A percentile compares a stretch with the other conserved stretches of the same genome.
These are phyloP conservation scores for Boletus fagicola DNA, from an alignment of 768 basidiomycete genomes.

Conservation along the genomic window DNA sequence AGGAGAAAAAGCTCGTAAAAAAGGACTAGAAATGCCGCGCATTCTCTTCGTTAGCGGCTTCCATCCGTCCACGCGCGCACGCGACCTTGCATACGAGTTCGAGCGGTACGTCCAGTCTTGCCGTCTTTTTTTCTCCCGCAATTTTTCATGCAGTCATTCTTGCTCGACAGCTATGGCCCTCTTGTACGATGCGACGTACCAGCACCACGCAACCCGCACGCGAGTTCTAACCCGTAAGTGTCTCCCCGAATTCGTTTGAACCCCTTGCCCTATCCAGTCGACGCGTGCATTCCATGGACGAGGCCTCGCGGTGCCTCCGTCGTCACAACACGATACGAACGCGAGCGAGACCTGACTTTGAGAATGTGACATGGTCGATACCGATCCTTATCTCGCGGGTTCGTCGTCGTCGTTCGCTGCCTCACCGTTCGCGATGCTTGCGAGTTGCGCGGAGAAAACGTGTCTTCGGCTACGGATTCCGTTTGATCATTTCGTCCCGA, in stretches of 20 bases:
- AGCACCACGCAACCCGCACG: conserved; percentile 75
- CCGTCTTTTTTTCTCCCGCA: neutral
- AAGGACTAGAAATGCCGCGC: conserved; percentile 55
- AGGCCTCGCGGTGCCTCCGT: conserved; percentile 25
- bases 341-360: conserved; percentile 28
- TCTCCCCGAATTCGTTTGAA: conserved; percentile 23
- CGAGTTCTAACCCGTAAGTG: conserved; percentile 81
- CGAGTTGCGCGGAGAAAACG: conserved; percentile 31
- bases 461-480: conserved; percentile 26
- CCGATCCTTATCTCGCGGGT: conserved; percentile 30
- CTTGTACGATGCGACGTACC: conserved; percentile 89
- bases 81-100: conserved; percentile 83
- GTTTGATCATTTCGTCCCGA: conserved; percentile 31
- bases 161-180: conserved; percentile 65
- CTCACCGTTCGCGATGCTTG: conserved; percentile 23
- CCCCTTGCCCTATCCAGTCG: conserved; percentile 39
- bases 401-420: conserved; percentile 31
- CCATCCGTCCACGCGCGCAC: conserved; percentile 76
- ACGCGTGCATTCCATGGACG: conserved; percentile 36
- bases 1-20: conserved; percentile 1
- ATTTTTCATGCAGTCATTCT: conserved; percentile 3
- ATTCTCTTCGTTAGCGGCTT: conserved; percentile 89
- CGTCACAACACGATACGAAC: conserved; percentile 26
- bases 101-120: conserved; percentile 56
- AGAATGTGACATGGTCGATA: conserved; percentile 28